Evolutionary conservation across 2,329 filamentous ascomycete species (phyloP), one percentile per base, ranked within the genome.

Genomic region (Acephala macrosclerotiorum): DNA sequence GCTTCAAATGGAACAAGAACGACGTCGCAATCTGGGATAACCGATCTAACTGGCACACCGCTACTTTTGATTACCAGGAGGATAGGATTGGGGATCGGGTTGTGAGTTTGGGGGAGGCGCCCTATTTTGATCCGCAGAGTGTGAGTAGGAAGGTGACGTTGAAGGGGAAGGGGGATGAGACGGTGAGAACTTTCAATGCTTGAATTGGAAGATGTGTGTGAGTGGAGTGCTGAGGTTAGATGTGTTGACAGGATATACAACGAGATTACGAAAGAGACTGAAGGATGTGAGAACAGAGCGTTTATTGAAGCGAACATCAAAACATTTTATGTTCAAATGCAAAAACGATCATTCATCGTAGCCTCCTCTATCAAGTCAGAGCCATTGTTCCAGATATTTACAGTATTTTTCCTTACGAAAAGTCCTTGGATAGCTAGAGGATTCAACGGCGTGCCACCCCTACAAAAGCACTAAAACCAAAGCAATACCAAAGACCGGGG

Each of bases 21-120:
- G 63, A 65, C 33, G 53, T 87, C 8, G 85, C 87, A 1, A 88
- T 91, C 69, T 91, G 89, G 89, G 89, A 91, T 72, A 91, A 91
- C 71, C 77, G 82, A 59, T 82, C 77, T 35, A 83, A 79, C 12
- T 81, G 78, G 69, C 81, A 84, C 66, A 81, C 83, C 42, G 87
- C 87, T 0, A 90, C 87, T 0, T 89, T 85, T 68, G 89, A 91
- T 69, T 90, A 90, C 14, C 79, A 80, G 35, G 82, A 79, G 12
- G 76, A 78, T 16, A 75, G 85, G 67, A 75, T 77, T 69, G 79
- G 82, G 51, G 77, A 85, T 72, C 73, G 84, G 58, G 77, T 82
- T 1, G 82, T 84, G 49, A 80, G 77, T 59, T 77, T 85, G 33
- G 85, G 80, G 20, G 84, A 80, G 77, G 80, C 75, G 22, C 68